Evolutionary conservation across 306 rosid genomes (phyloP).

Genomic region (Hippophae gyantsensis): DNA sequence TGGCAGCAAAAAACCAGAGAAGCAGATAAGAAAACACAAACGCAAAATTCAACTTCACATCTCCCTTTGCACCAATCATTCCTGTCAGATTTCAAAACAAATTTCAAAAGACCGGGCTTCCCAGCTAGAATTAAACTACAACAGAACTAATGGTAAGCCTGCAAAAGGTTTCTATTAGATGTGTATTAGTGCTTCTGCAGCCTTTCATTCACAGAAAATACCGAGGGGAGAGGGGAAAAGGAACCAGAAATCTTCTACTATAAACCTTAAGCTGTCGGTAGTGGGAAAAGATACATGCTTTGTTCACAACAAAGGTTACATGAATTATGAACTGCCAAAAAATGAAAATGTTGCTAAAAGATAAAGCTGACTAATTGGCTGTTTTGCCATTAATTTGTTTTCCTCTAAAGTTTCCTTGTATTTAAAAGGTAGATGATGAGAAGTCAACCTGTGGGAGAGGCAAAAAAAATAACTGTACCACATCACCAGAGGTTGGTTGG

Average conservation of each 20-base stretch:
- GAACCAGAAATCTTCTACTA: not conserved
- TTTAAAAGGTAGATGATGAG: not conserved
- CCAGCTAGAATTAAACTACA: too few relatives aligned
- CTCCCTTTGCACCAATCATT: too few relatives aligned
- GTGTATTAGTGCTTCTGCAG: too few relatives aligned
- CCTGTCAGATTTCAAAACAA: too few relatives aligned
- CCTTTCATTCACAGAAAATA: too few relatives aligned
- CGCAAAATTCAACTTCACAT: too few relatives aligned
- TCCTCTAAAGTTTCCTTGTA: not conserved
- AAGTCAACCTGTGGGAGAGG: slow-evolving; percentile 1
- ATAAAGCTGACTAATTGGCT: not conserved
- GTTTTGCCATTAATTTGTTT: not conserved
- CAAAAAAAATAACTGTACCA: not conserved
- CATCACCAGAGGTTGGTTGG: slow-evolving; percentile 5
- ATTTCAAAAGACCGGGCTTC: too few relatives aligned
- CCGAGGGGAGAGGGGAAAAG: too few relatives aligned
- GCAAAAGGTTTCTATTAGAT: too few relatives aligned
- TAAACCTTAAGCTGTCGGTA: not conserved
- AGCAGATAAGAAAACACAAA: too few relatives aligned
- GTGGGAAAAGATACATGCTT: not conserved
- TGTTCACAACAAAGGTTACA: not conserved
- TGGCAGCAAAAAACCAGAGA: too few relatives aligned
- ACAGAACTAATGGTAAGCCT: too few relatives aligned
- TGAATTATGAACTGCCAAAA: not conserved
- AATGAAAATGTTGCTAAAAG: not conserved